phyloP scores from a whole-genome alignment of 768 basidiomycete genomes.

The Baorangia bicolor region DNA sequence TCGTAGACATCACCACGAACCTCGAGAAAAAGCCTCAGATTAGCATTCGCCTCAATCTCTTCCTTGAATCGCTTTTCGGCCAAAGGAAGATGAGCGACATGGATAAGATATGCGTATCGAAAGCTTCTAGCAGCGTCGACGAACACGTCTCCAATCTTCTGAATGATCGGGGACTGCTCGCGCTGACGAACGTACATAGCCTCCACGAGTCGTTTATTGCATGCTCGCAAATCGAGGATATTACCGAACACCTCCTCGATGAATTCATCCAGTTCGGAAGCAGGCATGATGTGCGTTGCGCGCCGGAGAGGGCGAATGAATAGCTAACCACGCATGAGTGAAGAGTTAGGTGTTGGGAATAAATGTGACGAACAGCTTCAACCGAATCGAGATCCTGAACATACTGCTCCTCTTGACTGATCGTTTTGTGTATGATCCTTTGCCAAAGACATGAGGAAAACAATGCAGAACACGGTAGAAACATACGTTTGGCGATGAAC shows the following conservation, averaged over 20 bases:
- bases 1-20: slow-evolving; percentile 38
- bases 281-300: slow-evolving; percentile 57
- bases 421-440: slow-evolving; percentile 81
- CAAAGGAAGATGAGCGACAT: slow-evolving; percentile 78
- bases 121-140: slow-evolving; percentile 86
- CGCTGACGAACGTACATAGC: slow-evolving; percentile 80
- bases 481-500: slow-evolving; percentile 73
- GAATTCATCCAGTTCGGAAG: slow-evolving; percentile 69
- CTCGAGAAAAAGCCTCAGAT: slow-evolving; percentile 85
- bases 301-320: slow-evolving; percentile 55
- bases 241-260: slow-evolving; percentile 91
- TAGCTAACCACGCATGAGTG: slow-evolving; percentile 33
- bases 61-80: slow-evolving; percentile 88
- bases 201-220: slow-evolving; percentile 80
- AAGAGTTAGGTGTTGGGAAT: slow-evolving; percentile 34
- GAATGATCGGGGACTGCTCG: slow-evolving; percentile 81
- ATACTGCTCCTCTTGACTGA: slow-evolving; percentile 87
- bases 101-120: slow-evolving; percentile 79
- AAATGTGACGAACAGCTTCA: slow-evolving; percentile 51
- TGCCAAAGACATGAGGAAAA: background rate
- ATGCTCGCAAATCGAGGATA: slow-evolving; percentile 81
- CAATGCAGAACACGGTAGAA: background rate
- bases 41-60: slow-evolving; percentile 76
- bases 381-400: slow-evolving; percentile 83
- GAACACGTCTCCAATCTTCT: slow-evolving; percentile 86